Evolutionary conservation across 2,329 filamentous ascomycete species (phyloP).

Genomic region (Cadophora gregata): DNA sequence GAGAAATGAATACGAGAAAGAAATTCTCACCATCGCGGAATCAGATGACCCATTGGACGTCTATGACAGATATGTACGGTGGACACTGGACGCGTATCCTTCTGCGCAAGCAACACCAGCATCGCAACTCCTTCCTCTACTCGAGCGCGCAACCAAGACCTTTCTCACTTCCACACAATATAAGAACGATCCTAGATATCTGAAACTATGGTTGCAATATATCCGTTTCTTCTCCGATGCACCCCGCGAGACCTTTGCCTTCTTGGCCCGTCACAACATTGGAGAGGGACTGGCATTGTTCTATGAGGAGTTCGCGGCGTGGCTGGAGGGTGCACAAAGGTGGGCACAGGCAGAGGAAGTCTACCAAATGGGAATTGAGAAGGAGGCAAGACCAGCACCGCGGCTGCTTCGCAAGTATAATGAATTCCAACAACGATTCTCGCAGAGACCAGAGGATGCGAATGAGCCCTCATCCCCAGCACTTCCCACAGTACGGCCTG

Average conservation of each 20-base stretch:
- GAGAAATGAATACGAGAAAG: slow-evolving; percentile 84
- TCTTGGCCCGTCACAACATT: slow-evolving; percentile 85
- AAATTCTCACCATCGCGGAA: slow-evolving; percentile 78
- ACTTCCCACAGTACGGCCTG: slow-evolving; percentile 80
- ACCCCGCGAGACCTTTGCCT: slow-evolving; percentile 92
- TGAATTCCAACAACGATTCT: slow-evolving; percentile 84
- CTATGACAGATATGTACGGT: slow-evolving; percentile 95
- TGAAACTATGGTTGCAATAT: slow-evolving; percentile 94
- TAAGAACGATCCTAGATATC: slow-evolving; percentile 92
- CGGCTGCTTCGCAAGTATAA: slow-evolving; percentile 86
- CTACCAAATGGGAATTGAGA: slow-evolving; percentile 87
- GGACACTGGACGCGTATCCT: slow-evolving; percentile 94
- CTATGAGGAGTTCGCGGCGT: slow-evolving; percentile 96
- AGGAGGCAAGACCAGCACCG: slow-evolving; percentile 81
- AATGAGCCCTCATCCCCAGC: slow-evolving; percentile 83
- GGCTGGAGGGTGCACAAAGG: slow-evolving; percentile 82
- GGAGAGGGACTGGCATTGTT: slow-evolving; percentile 88
- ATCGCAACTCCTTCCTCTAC: slow-evolving; percentile 85
- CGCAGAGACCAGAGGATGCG: slow-evolving; percentile 66
- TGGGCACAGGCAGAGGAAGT: slow-evolving; percentile 95
- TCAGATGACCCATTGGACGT: slow-evolving; percentile 95
- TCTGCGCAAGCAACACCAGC: slow-evolving; percentile 90
- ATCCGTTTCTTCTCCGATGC: slow-evolving; percentile 91
- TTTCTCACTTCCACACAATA: slow-evolving; percentile 88
- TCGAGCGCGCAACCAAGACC: slow-evolving; percentile 90